phyloP scores from a whole-genome alignment of 352 stramenopile genomes.

The Pythium dissimile region DNA sequence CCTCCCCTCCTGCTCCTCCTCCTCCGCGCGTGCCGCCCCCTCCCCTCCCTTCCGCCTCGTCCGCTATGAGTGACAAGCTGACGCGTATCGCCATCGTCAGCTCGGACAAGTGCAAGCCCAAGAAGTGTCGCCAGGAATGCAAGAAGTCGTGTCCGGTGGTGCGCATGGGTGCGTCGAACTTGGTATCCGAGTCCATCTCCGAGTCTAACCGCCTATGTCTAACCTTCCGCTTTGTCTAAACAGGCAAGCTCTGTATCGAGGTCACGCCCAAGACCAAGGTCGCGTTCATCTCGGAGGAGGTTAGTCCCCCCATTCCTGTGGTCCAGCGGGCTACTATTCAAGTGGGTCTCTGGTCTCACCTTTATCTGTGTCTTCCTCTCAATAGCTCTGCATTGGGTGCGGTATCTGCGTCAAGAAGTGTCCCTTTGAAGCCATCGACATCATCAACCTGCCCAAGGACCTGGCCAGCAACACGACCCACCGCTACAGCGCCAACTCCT shows the following conservation, averaged over 20 bases:
- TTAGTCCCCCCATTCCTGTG: constrained; percentile 20
- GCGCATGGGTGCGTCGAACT: constrained; percentile 82
- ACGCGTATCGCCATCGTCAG: constrained; percentile 99
- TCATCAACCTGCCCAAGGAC: constrained; percentile 99
- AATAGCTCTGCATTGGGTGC: constrained; percentile 98
- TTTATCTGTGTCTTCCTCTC: background rate
- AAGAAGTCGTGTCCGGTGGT: constrained; percentile 99
- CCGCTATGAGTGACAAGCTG: constrained; percentile 86
- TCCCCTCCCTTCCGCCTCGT: background rate
- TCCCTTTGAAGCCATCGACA: constrained; percentile 99
- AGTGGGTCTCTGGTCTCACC: too few species aligned
- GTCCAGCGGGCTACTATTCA: constrained; percentile 17
- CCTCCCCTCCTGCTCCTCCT: background rate
- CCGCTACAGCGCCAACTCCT: constrained; percentile 99
- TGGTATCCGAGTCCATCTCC: too few species aligned
- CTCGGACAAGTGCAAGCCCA: constrained; percentile 98
- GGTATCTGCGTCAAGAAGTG: constrained; percentile 99
- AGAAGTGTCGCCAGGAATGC: constrained; percentile 99
- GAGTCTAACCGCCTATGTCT: constrained; percentile 8
- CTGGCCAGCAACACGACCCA: constrained; percentile 99
- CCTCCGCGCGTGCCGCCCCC: background rate
- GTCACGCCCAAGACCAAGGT: constrained; percentile 96
- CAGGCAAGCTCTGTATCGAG: constrained; percentile 99
- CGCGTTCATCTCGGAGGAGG: constrained; percentile 96
- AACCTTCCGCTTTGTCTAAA: background rate